Conservation (phyloP, 2,329 filamentous ascomycete genomes). For the Colletotrichum higginsianum region DNA sequence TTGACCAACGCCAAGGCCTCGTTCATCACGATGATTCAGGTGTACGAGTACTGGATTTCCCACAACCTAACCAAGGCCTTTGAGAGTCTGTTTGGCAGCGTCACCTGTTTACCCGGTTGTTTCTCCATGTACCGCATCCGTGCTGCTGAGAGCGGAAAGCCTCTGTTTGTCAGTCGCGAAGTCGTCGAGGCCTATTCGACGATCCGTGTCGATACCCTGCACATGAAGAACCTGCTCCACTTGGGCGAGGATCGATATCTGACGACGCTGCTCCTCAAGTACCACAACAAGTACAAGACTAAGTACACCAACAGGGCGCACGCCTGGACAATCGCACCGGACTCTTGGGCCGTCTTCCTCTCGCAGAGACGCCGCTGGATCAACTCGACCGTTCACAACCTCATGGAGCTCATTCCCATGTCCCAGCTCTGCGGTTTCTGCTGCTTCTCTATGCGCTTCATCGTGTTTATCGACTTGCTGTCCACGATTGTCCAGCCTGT, state of each 20-base stretch:
- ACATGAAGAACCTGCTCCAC: constrained; percentile 98
- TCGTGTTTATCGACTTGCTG: constrained; percentile 94
- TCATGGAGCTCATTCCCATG: constrained; percentile 94
- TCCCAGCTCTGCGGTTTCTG: constrained; percentile 98
- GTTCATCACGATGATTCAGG: constrained; percentile 98
- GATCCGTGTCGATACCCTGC: constrained; percentile 96
- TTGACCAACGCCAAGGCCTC: constrained; percentile 94
- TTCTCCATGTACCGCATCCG: constrained; percentile 99
- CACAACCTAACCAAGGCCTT: constrained; percentile 98
- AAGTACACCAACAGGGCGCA: constrained; percentile 95
- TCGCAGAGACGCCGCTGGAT: constrained; percentile 99
- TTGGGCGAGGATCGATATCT: constrained; percentile 98
- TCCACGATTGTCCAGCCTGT: constrained; percentile 94
- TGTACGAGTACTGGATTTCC: constrained; percentile 99
- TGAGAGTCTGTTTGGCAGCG: constrained; percentile 95
- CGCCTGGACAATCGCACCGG: constrained; percentile 97
- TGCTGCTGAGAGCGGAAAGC: constrained; percentile 93
- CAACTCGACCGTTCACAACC: constrained; percentile 98
- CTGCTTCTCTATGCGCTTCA: constrained; percentile 99
- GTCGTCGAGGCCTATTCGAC: constrained; percentile 90
- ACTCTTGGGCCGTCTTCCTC: constrained; percentile 94
- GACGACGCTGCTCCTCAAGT: constrained; percentile 93
- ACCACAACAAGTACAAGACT: constrained; percentile 95
- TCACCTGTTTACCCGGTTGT: constrained; percentile 98
- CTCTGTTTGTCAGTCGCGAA: constrained; percentile 94